These are phyloP conservation scores for Trichophyton simii DNA, from an alignment of 2,329 filamentous ascomycete genomes.

Conservation along the genomic window DNA sequence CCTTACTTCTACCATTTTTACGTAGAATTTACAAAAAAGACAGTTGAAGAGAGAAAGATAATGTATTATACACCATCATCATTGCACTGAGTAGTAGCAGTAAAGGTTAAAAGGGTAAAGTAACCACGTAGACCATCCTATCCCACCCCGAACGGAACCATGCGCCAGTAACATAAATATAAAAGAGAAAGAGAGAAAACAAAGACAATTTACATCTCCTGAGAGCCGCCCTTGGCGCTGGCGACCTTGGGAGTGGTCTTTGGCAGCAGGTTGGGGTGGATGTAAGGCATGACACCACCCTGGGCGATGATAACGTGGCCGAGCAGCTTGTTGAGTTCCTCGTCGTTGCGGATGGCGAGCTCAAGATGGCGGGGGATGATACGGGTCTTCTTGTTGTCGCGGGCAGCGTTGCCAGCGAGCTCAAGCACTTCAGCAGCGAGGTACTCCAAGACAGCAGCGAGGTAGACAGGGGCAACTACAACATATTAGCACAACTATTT, in stretches of 20 bases:
- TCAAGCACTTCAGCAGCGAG: constrained; percentile 13
- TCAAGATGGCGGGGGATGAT: constrained; percentile 98
- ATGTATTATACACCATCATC: constrained; percentile 2
- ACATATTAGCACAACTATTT: background rate
- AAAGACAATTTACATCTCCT: constrained; percentile 40
- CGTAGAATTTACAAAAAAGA: background rate
- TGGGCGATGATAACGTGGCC: constrained; percentile 95
- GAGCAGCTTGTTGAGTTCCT: constrained; percentile 98
- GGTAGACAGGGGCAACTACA: constrained; percentile 76
- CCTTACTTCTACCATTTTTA: background rate
- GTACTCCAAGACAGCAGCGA: constrained; percentile 29
- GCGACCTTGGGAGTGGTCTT: constrained; percentile 91
- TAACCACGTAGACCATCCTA: constrained; percentile 2
- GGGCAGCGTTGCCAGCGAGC: constrained; percentile 64
- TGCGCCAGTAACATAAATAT: constrained; percentile 41
- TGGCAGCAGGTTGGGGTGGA: constrained; percentile 94
- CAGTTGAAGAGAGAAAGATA: background rate
- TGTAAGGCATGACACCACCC: constrained; percentile 93
- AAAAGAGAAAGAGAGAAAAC: constrained; percentile 33
- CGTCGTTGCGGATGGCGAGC: constrained; percentile 97
- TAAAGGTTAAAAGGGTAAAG: background rate
- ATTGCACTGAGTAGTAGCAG: background rate
- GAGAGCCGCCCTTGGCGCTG: constrained; percentile 81
- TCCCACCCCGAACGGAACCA: constrained; percentile 53
- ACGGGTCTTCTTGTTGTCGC: constrained; percentile 99